phyloP scores from a whole-genome alignment of 2,329 filamentous ascomycete genomes.

The Pseudogymnoascus sp. region DNA sequence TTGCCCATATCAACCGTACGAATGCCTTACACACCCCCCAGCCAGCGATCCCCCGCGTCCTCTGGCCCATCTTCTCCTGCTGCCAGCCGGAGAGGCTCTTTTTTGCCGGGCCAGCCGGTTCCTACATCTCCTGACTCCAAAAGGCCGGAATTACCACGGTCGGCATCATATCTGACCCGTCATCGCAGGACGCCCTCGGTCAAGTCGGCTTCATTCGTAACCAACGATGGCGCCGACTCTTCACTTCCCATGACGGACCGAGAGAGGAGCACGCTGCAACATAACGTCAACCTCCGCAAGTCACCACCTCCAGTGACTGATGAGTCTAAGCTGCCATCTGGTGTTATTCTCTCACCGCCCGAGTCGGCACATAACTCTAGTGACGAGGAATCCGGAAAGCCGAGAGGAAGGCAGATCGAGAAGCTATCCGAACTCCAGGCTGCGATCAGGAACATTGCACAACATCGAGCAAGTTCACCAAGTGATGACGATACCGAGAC shows the following conservation, averaged over 20 bases:
- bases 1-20: slow-evolving; percentile 28
- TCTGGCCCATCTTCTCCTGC: slow-evolving; percentile 50
- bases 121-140: slow-evolving; percentile 26
- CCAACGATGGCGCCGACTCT: slow-evolving; percentile 17
- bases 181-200: slow-evolving; percentile 52
- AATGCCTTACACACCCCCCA: slow-evolving; percentile 87
- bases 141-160: slow-evolving; percentile 51
- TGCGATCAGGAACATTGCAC: slow-evolving; percentile 71
- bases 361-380: slow-evolving; percentile 75
- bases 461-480: slow-evolving; percentile 53
- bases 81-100: slow-evolving; percentile 50
- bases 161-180: slow-evolving; percentile 56
- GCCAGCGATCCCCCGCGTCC: slow-evolving; percentile 54
- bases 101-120: slow-evolving; percentile 33
- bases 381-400: slow-evolving; percentile 56
- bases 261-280: slow-evolving; percentile 21
- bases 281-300: slow-evolving; percentile 61
- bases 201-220: slow-evolving; percentile 24
- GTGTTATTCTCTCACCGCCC: slow-evolving; percentile 83
- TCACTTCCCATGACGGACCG: slow-evolving; percentile 22
- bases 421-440: slow-evolving; percentile 58
- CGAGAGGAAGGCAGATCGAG: slow-evolving; percentile 23
- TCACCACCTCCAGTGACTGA: slow-evolving; percentile 77
- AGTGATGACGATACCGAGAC: slow-evolving; percentile 22
- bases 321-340: slow-evolving; percentile 63